Conservation (phyloP, 805 yeast species). For the Hanseniaspora vineae region DNA sequence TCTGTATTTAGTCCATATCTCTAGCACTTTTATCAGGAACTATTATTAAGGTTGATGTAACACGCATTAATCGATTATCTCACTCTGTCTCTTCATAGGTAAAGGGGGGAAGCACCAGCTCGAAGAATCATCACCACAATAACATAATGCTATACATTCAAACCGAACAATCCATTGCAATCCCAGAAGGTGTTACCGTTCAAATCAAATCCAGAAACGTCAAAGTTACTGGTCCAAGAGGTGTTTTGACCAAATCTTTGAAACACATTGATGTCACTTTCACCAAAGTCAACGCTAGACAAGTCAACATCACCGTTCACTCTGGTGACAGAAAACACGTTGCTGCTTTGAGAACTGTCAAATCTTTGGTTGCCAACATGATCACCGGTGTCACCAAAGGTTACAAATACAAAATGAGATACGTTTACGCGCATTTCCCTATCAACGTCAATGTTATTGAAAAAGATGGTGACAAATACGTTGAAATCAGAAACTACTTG, state of each 20-base stretch:
- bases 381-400: conserved; percentile 98
- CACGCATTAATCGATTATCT: too few relatives aligned
- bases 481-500: conserved; percentile 98
- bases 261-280: conserved; percentile 93
- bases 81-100: too few relatives aligned
- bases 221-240: conserved; percentile 96
- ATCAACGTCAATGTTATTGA: conserved; percentile 90
- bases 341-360: conserved; percentile 67
- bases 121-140: background rate
- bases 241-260: conserved; percentile 78
- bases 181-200: conserved; percentile 90
- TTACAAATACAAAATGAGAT: conserved; percentile 99
- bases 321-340: conserved; percentile 99
- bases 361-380: conserved; percentile 87
- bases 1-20: too few relatives aligned
- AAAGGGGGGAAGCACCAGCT: background rate
- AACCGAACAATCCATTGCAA: conserved; percentile 69
- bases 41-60: too few relatives aligned
- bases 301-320: conserved; percentile 84
- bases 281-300: conserved; percentile 57
- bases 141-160: conserved; percentile 65
- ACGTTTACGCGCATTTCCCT: conserved; percentile 99
- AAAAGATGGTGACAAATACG: conserved; percentile 55
- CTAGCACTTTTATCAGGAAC: too few relatives aligned
- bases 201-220: conserved; percentile 82